Conservation (phyloP, 495 filamentous ascomycete genomes). For the Bacidia gigantensis region DNA sequence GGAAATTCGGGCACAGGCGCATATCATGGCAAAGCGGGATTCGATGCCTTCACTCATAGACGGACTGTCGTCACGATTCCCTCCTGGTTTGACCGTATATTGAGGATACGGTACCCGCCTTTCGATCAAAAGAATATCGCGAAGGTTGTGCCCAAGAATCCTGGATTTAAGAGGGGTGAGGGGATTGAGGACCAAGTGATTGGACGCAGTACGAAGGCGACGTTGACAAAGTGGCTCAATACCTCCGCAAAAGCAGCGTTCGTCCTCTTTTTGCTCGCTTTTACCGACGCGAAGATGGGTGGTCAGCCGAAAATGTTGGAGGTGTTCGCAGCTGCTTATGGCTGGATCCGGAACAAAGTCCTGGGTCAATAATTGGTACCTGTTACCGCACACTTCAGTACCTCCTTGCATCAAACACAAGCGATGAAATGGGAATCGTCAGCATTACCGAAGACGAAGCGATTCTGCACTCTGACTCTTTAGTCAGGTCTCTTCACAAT, state of each 20-base stretch:
- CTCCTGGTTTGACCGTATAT: constrained; percentile 9
- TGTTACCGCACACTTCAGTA: too few relatives aligned
- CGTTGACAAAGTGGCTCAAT: not conserved
- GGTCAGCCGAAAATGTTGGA: not conserved
- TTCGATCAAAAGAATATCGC: constrained; percentile 1
- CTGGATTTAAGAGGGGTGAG: constrained; percentile 12
- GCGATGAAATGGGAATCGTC: too few relatives aligned
- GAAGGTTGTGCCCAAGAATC: constrained; percentile 5
- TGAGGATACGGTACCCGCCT: constrained; percentile 12
- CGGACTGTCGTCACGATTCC: constrained; percentile 16
- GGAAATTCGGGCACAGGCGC: constrained; percentile 12
- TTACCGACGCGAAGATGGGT: constrained; percentile 3
- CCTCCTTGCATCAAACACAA: too few relatives aligned
- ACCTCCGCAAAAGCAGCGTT: not conserved
- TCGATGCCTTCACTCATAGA: constrained; percentile 18
- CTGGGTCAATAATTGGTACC: not conserved
- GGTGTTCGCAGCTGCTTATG: not conserved
- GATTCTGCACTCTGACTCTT: too few relatives aligned
- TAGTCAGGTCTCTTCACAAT: too few relatives aligned
- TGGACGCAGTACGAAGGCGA: not conserved
- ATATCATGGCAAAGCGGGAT: constrained; percentile 17
- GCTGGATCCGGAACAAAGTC: not conserved
- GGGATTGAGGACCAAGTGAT: constrained; percentile 10
- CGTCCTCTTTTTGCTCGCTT: not conserved
- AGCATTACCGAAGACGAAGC: too few relatives aligned